Percentiles rank a stretch among this genome's conserved stretches.
Conservation (phyloP, 2,329 filamentous ascomycete genomes). For the Kalmusia sp. region DNA sequence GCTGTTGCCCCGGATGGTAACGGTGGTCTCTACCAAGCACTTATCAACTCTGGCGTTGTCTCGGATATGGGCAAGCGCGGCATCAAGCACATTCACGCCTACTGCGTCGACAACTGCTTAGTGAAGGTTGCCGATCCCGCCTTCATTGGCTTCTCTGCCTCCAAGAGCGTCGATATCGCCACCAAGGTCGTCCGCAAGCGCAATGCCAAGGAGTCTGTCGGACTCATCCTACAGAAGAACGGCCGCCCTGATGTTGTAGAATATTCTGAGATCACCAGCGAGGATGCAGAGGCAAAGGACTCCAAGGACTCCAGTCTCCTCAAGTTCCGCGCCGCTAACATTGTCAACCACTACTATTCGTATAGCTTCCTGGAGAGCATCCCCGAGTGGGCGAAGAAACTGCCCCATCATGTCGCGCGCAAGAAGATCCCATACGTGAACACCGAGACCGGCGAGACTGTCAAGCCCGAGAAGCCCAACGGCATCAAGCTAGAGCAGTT, state of each 20-base stretch:
- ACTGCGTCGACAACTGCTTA: constrained; percentile 99
- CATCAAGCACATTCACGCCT: constrained; percentile 93
- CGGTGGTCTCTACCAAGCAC: constrained; percentile 92
- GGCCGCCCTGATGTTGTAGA: constrained; percentile 97
- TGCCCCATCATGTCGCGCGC: constrained; percentile 93
- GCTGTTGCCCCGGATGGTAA: constrained; percentile 97
- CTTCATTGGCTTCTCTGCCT: constrained; percentile 92
- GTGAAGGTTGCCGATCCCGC: constrained; percentile 97
- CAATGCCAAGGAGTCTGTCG: constrained; percentile 93
- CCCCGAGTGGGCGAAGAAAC: constrained; percentile 80
- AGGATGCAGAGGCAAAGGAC: constrained; percentile 89
- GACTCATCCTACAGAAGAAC: constrained; percentile 92
- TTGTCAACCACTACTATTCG: constrained; percentile 99
- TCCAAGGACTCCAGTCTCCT: constrained; percentile 79
- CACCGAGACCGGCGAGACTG: constrained; percentile 74
- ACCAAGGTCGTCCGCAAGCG: constrained; percentile 99
- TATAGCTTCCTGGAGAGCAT: constrained; percentile 91
- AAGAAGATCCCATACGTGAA: constrained; percentile 97
- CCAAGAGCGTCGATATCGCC: constrained; percentile 89
- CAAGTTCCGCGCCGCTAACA: constrained; percentile 97
- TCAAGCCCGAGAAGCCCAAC: constrained; percentile 95
- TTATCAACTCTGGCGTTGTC: constrained; percentile 80
- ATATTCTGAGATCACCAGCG: constrained; percentile 94
- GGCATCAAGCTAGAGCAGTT: constrained; percentile 99
- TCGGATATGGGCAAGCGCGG: constrained; percentile 88